Percentiles rank a stretch among this genome's conserved stretches.
Evolutionary conservation across 2,329 filamentous ascomycete species (phyloP).

Genomic region (Botryosphaeria dothidea): DNA sequence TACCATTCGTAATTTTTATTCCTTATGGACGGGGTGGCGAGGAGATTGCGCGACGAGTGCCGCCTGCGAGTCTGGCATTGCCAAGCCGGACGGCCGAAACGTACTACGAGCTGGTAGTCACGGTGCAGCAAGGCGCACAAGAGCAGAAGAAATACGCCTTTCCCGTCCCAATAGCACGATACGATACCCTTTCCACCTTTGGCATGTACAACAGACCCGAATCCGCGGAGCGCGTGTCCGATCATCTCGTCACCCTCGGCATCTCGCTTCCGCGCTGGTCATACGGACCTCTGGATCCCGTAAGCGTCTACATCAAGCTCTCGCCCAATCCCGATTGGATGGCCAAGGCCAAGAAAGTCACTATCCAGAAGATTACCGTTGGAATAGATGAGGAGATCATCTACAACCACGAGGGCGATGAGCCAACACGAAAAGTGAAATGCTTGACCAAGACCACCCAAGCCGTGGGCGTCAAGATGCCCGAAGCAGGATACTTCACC

Average conservation of each 20-base stretch:
- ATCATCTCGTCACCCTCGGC: slow-evolving; percentile 87
- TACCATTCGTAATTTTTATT: slow-evolving; percentile 96
- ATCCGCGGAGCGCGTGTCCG: slow-evolving; percentile 78
- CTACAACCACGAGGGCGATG: slow-evolving; percentile 97
- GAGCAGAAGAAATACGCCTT: slow-evolving; percentile 90
- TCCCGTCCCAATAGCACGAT: slow-evolving; percentile 85
- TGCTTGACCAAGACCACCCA: slow-evolving; percentile 83
- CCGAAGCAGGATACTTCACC: slow-evolving; percentile 88
- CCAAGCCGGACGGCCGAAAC: slow-evolving; percentile 95
- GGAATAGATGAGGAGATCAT: slow-evolving; percentile 96
- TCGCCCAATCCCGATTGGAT: slow-evolving; percentile 91
- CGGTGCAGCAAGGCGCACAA: slow-evolving; percentile 84
- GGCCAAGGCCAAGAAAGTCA: slow-evolving; percentile 85
- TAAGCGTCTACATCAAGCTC: slow-evolving; percentile 93
- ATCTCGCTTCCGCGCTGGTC: slow-evolving; percentile 95
- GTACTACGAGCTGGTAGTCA: slow-evolving; percentile 94
- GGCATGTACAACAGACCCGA: slow-evolving; percentile 99
- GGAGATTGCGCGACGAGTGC: slow-evolving; percentile 85
- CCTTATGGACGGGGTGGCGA: slow-evolving; percentile 90
- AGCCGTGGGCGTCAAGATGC: slow-evolving; percentile 77
- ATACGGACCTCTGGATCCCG: slow-evolving; percentile 91
- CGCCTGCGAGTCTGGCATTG: slow-evolving; percentile 86
- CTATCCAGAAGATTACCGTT: slow-evolving; percentile 91
- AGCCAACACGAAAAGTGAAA: slow-evolving; percentile 87
- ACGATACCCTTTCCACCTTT: slow-evolving; percentile 96